Base-by-base conservation (phyloP, 129 eudicot species). In the Chrysanthemum lavandulifolium region DNA sequence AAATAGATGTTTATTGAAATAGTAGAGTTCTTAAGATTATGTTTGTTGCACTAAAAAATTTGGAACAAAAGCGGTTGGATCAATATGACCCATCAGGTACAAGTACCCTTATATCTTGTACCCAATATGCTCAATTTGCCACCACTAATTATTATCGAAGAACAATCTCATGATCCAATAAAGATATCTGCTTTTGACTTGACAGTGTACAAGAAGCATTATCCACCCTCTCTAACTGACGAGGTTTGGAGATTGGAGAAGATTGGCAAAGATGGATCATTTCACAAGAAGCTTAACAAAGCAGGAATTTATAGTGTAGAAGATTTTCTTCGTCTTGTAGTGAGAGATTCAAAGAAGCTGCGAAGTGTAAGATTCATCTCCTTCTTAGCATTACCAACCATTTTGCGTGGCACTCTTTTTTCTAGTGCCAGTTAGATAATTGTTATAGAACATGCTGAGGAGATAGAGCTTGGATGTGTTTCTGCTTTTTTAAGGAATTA, bases 181-280 rank as follows among this genome's bases (percentile, higher is more conserved):
- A 13, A 63, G 13, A 31, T 0, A 29, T 71, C n/a, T 57, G 7
- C 55, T 78, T 74, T 48, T 71, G 18, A 31, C 16, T 75, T 72
- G 83, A 48, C 88, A 95, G 99, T 95, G 75, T 95, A 95, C 87
- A 95, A 95, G 86, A 95, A 95, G 71, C 99, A 95, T 84, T 95
- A 95, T 79, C 99, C 99, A 31, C 99, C 99, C 12, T 94, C 97
- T 47, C 68, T 88, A 50, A 78, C 67, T 14, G 99, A 95, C 57
- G 99, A 95, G 63, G 99, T 95, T 53, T 95, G 99, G 99, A 88
- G 99, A 83, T 75, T 95, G 84, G 99, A 95, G 79, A 95, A 95
- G 86, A 95, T 95, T 21, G 99, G 99, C 9, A 95, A 95, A 83
- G 99, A 95, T 53, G 99, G 99, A 61, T 90, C 99, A 3, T 95